Conservation (phyloP, 2,329 filamentous ascomycete genomes). For the Gremmenia infestans region DNA sequence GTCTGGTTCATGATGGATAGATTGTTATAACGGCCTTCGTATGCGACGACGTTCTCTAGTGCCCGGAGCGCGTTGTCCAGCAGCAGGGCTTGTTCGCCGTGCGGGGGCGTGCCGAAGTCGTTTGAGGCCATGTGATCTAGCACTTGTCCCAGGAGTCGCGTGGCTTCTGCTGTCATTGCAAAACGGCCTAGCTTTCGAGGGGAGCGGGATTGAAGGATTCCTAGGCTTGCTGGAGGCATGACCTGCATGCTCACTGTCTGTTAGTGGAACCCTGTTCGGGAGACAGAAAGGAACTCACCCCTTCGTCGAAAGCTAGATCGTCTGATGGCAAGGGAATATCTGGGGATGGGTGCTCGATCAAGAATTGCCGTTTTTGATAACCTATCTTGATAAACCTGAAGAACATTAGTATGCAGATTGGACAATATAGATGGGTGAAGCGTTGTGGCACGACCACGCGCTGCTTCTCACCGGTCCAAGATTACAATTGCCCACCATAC, state of each 20-base stretch:
- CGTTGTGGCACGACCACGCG: no score
- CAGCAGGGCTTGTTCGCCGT: conserved; percentile 12
- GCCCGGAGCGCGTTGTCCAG: conserved; percentile 12
- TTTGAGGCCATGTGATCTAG: conserved; percentile 19
- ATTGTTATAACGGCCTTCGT: conserved; percentile 9
- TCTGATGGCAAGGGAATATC: conserved; percentile 10
- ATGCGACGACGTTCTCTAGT: conserved; percentile 3
- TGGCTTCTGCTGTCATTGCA: conserved; percentile 39
- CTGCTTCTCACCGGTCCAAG: conserved; percentile 34
- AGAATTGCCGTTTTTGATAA: conserved; percentile 2
- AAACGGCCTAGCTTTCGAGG: conserved; percentile 37
- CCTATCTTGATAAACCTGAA: conserved; percentile 15
- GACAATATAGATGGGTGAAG: background rate
- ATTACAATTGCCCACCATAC: conserved; percentile 43
- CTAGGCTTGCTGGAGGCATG: conserved; percentile 5
- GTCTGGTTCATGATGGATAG: conserved; percentile 15
- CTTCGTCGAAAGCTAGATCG: conserved; percentile 35
- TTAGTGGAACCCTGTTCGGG: background rate
- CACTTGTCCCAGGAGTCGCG: conserved; percentile 29
- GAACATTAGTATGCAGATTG: background rate
- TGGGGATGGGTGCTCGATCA: conserved; percentile 7
- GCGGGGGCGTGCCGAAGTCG: background rate
- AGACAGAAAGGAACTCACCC: conserved; percentile 11
- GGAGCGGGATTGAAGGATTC: background rate
- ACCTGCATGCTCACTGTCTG: background rate